Percentiles rank a stretch among this genome's conserved stretches.
Evolutionary conservation across 1,284 basidiomycete genomes (phyloP).

Genomic region (Microbotryum saponariae): DNA sequence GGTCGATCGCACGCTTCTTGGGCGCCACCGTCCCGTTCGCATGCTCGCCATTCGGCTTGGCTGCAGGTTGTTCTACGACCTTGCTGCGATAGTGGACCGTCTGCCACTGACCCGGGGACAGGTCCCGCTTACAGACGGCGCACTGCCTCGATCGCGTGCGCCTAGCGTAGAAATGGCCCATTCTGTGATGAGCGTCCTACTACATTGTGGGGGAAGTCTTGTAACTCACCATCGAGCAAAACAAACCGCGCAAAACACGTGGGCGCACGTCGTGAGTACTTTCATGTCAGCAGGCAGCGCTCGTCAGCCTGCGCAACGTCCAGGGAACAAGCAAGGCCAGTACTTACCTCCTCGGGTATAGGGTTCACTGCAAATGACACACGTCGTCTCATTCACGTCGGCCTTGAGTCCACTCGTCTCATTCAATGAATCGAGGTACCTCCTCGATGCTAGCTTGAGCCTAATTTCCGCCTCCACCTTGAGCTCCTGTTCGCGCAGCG

Average conservation of each 20-base stretch:
- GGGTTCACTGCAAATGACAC: conserved; percentile 27
- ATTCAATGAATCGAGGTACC: conserved; percentile 32
- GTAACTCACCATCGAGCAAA: background rate
- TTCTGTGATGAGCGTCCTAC: background rate
- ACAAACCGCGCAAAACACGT: conserved; percentile 2
- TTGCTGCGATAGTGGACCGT: conserved; percentile 13
- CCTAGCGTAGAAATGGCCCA: no score
- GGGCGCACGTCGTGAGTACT: conserved; percentile 1
- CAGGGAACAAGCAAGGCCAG: no score
- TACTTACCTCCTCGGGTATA: conserved; percentile 4
- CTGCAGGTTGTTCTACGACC: background rate
- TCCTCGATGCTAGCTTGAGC: background rate
- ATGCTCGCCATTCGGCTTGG: background rate
- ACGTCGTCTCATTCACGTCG: conserved; percentile 18
- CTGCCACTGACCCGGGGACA: conserved; percentile 7
- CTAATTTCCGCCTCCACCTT: no score
- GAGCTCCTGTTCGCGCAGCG: conserved; percentile 9
- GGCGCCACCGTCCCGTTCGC: background rate
- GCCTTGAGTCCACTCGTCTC: background rate
- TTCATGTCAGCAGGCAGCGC: no score
- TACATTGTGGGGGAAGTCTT: background rate
- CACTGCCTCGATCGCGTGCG: conserved; percentile 2
- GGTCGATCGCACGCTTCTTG: background rate
- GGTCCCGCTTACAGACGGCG: conserved; percentile 19
- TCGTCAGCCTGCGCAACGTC: no score